phyloP scores from a whole-genome alignment of 2,329 filamentous ascomycete genomes.

The Fusarium subglutinans region DNA sequence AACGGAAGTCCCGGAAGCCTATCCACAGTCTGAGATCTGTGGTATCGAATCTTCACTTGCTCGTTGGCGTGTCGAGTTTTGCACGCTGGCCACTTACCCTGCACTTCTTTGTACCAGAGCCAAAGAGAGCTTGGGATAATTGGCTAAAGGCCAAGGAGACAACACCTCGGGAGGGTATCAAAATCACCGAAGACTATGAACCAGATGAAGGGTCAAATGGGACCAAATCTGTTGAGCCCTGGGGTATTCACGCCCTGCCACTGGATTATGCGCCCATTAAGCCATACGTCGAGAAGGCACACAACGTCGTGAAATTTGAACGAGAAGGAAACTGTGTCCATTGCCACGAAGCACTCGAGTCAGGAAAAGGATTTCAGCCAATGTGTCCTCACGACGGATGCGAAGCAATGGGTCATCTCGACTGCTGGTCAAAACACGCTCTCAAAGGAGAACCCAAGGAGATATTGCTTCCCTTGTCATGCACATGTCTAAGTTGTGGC shows the following conservation, averaged over 20 bases:
- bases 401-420: conserved; percentile 66
- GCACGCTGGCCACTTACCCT: conserved; percentile 82
- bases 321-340: conserved; percentile 64
- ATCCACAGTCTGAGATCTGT: conserved; percentile 71
- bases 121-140: conserved; percentile 73
- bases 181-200: conserved; percentile 66
- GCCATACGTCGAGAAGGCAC: conserved; percentile 64
- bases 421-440: conserved; percentile 67
- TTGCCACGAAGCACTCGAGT: conserved; percentile 57
- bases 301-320: conserved; percentile 64
- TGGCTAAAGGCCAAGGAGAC: conserved; percentile 62
- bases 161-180: conserved; percentile 57
- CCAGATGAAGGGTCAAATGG: conserved; percentile 25
- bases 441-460: conserved; percentile 50
- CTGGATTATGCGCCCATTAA: conserved; percentile 65
- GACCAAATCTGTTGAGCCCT: conserved; percentile 26
- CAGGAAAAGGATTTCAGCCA: conserved; percentile 62
- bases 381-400: conserved; percentile 65
- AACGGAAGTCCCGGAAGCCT: conserved; percentile 66
- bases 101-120: conserved; percentile 79
- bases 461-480: conserved; percentile 71
- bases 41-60: conserved; percentile 81
- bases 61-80: conserved; percentile 84
- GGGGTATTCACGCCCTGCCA: conserved; percentile 64
- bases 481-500: conserved; percentile 76